phyloP scores from a whole-genome alignment of 73 alveolate genomes.

The Blepharisma japonicum region DNA sequence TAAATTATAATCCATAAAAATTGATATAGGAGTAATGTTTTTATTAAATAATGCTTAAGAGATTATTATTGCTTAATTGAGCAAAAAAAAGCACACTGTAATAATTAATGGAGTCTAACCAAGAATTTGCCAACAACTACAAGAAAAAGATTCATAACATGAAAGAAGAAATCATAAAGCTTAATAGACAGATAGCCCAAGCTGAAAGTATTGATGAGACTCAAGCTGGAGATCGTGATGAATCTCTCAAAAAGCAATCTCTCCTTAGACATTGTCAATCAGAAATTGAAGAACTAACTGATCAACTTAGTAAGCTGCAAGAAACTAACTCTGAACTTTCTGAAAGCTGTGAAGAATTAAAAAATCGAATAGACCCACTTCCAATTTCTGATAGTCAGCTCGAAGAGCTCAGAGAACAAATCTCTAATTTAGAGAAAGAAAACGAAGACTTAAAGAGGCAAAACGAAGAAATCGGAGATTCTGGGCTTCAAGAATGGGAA shows the following conservation, averaged over 20 bases:
- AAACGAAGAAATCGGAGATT: background rate
- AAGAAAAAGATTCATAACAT: too few species aligned
- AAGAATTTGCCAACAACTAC: too few species aligned
- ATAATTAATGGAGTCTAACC: too few species aligned
- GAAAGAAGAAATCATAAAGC: too few species aligned
- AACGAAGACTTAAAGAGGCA: background rate
- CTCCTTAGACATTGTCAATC: background rate
- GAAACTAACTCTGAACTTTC: background rate
- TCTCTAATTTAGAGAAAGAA: background rate
- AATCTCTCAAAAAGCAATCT: background rate
- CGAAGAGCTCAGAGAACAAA: background rate
- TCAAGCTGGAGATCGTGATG: background rate
- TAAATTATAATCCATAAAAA: too few species aligned
- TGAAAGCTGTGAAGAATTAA: background rate
- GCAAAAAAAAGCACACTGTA: too few species aligned
- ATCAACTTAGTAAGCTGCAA: background rate
- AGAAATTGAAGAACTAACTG: background rate
- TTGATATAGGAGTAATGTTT: too few species aligned
- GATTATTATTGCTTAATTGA: too few species aligned
- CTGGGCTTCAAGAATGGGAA: background rate
- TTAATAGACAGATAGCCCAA: background rate
- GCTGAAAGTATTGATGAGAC: background rate
- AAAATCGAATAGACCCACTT: background rate
- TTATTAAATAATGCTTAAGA: too few species aligned
- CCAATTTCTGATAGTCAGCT: conserved; percentile 6